Conservation (phyloP, 2,329 filamentous ascomycete species). For the Fusarium gaditjirri region DNA sequence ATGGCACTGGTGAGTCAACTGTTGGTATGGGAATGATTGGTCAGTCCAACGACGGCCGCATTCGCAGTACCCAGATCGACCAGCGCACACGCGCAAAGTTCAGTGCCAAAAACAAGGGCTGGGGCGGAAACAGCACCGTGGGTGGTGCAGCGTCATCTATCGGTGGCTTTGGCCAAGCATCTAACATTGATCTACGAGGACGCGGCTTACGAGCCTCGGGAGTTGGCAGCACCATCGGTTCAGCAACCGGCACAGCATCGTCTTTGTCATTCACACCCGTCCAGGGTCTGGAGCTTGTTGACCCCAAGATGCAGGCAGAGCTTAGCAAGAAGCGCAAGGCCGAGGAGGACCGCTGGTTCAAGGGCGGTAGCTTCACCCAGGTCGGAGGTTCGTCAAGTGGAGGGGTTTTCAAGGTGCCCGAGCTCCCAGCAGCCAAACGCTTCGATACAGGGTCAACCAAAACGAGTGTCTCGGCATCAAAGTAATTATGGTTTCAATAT, state of each 20-base stretch:
- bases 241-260: constrained; percentile 77
- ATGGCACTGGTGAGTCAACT: constrained; percentile 85
- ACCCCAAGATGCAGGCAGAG: constrained; percentile 90
- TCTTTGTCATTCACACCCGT: constrained; percentile 94
- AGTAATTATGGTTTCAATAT: constrained; percentile 20
- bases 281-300: constrained; percentile 93
- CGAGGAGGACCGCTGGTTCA: constrained; percentile 96
- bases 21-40: constrained; percentile 96
- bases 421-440: constrained; percentile 78
- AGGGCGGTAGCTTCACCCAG: constrained; percentile 96
- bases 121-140: constrained; percentile 78
- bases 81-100: constrained; percentile 93
- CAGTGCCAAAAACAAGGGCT: constrained; percentile 94
- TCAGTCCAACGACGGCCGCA: constrained; percentile 84
- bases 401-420: constrained; percentile 85
- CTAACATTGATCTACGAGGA: constrained; percentile 76
- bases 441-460: constrained; percentile 54
- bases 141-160: constrained; percentile 82
- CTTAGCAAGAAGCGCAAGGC: constrained; percentile 90
- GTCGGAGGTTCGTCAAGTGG: constrained; percentile 66
- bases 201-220: constrained; percentile 84
- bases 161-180: constrained; percentile 76
- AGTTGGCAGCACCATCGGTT: constrained; percentile 76
- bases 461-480: constrained; percentile 48
- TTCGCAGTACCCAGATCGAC: constrained; percentile 89